Conservation (phyloP, 768 basidiomycete species). For the Mycena latifolia region DNA sequence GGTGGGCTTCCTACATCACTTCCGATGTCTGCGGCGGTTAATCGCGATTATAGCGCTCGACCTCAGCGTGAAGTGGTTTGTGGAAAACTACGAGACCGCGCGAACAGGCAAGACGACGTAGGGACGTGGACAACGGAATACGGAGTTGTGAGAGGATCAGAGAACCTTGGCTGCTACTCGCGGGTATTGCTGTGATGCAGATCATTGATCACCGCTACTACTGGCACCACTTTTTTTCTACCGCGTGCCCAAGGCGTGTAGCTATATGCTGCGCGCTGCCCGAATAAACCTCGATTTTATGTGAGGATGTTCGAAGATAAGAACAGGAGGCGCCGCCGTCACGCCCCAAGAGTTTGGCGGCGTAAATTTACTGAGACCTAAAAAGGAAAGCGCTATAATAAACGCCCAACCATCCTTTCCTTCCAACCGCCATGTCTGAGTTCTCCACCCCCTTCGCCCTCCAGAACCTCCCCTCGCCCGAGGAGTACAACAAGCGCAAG, state of each 20-base stretch:
- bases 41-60: slow-evolving; percentile 67
- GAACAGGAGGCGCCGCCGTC: no score
- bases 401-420: slow-evolving; percentile 4
- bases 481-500: slow-evolving; percentile 91
- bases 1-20: slow-evolving; percentile 55
- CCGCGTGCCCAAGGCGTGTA: slow-evolving; percentile 10
- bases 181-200: neutral
- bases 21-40: slow-evolving; percentile 33
- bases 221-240: neutral
- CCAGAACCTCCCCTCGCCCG: slow-evolving; percentile 73
- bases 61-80: slow-evolving; percentile 88
- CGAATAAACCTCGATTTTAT: no score
- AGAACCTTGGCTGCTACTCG: no score
- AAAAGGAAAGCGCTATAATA: neutral
- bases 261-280: neutral
- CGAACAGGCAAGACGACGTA: slow-evolving; percentile 36
- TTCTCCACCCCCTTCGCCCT: slow-evolving; percentile 55
- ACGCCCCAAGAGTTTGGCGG: neutral
- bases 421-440: slow-evolving; percentile 57
- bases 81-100: slow-evolving; percentile 83
- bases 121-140: neutral
- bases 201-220: slow-evolving; percentile 30
- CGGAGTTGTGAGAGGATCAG: no score
- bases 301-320: no score
- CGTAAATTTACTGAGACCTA: neutral